phyloP scores from a whole-genome alignment of 1,139 yeast species.

The Saccharomyces hybrid region DNA sequence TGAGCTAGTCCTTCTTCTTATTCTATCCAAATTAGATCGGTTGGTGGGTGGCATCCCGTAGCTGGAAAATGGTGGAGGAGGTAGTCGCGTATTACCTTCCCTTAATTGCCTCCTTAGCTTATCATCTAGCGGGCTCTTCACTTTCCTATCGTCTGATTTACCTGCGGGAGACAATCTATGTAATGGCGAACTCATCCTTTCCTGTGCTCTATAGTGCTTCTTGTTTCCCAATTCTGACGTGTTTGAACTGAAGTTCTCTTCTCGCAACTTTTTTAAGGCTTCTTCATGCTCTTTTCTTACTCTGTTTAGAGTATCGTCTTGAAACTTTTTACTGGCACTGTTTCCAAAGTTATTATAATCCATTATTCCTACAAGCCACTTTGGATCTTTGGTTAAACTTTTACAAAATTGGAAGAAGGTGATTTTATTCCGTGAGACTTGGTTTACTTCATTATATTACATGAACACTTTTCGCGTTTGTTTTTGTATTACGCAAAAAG shows the following conservation, averaged over 20 bases:
- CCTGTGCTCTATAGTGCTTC: background rate
- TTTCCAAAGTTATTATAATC: background rate
- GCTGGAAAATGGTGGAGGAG: background rate
- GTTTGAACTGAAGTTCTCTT: background rate
- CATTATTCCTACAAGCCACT: background rate
- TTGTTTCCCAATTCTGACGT: background rate
- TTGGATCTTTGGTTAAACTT: background rate
- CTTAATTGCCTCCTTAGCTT: slow-evolving; percentile 6
- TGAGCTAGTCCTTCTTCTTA: background rate
- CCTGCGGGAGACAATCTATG: background rate
- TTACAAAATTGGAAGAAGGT: background rate
- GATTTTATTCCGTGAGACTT: background rate
- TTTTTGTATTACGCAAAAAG: background rate
- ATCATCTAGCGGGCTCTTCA: slow-evolving; percentile 3
- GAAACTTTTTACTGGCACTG: background rate
- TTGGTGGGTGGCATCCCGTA: background rate
- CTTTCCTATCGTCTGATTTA: background rate
- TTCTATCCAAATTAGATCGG: background rate
- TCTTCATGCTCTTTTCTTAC: slow-evolving; percentile 5
- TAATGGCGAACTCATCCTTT: background rate
- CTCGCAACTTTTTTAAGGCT: background rate
- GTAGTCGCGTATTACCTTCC: background rate
- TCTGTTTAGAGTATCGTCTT: slow-evolving; percentile 4
- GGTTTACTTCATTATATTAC: background rate
- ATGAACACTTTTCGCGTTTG: background rate